Percentiles rank a stretch among this genome's conserved stretches.
These are phyloP conservation scores for Vanrija pseudolonga DNA, from an alignment of 1,284 basidiomycete genomes.

Conservation along the genomic window DNA sequence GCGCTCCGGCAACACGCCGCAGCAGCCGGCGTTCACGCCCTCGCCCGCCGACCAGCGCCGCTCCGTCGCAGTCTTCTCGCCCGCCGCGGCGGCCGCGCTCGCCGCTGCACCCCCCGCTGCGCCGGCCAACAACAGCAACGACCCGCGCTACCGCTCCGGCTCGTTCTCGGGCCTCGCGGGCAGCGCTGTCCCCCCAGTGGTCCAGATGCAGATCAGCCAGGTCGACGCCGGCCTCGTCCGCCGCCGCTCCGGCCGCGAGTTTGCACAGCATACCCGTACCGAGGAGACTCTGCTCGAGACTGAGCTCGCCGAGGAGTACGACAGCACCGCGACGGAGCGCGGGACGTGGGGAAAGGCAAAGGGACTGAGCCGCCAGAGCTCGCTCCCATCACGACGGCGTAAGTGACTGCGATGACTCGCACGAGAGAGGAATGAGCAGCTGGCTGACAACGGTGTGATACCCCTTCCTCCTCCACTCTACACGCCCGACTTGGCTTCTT, in stretches of 20 bases:
- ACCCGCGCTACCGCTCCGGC: slow-evolving; percentile 6
- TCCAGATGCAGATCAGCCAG: neutral
- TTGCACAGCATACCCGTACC: slow-evolving; percentile 20
- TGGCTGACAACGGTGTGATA: neutral
- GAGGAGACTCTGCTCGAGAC: slow-evolving; percentile 26
- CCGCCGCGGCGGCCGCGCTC: slow-evolving; percentile 22
- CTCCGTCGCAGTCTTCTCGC: slow-evolving; percentile 16
- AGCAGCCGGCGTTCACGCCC: slow-evolving; percentile 9
- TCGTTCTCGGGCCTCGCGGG: slow-evolving; percentile 6
- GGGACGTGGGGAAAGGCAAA: slow-evolving; percentile 37
- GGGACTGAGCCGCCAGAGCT: slow-evolving; percentile 40
- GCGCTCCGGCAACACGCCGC: slow-evolving; percentile 24
- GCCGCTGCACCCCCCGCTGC: neutral
- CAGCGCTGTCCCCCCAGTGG: neutral
- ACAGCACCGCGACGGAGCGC: slow-evolving; percentile 23
- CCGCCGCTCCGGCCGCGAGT: slow-evolving; percentile 19
- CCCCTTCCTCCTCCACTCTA: neutral
- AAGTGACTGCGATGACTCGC: too few species aligned
- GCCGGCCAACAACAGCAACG: neutral
- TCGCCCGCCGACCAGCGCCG: neutral
- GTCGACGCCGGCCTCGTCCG: slow-evolving; percentile 23
- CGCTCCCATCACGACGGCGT: slow-evolving; percentile 40
- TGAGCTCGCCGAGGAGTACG: slow-evolving; percentile 23
- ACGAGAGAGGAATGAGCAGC: neutral
- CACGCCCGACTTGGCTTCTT: neutral